phyloP scores from a whole-genome alignment of 2,329 filamentous ascomycete species.

The Xylariaceae sp. region DNA sequence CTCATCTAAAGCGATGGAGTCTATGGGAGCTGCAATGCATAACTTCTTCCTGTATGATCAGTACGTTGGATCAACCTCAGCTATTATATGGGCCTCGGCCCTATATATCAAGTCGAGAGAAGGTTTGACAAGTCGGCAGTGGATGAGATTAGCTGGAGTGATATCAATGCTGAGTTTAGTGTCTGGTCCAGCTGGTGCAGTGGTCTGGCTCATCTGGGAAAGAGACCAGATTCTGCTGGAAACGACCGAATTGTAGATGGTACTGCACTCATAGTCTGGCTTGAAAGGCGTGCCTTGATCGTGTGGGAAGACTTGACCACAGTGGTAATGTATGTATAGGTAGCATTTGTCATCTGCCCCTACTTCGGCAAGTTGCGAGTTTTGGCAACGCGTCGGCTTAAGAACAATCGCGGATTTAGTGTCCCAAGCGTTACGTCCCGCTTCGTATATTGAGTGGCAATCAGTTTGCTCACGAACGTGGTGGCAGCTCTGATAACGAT shows the following conservation, averaged over 20 bases:
- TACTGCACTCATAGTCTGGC: background rate
- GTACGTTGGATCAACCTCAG: conserved; percentile 13
- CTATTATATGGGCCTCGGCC: conserved; percentile 10
- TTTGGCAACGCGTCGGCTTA: too few relatives aligned
- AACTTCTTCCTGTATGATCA: conserved; percentile 16
- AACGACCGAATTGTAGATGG: too few relatives aligned
- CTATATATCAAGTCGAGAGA: conserved; percentile 12
- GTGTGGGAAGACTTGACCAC: too few relatives aligned
- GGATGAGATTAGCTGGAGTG: conserved; percentile 8
- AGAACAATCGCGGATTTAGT: too few relatives aligned
- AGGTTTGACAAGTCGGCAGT: conserved; percentile 5
- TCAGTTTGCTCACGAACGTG: conserved; percentile 41
- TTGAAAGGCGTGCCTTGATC: background rate
- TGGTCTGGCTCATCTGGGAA: conserved; percentile 16
- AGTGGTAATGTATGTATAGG: too few relatives aligned
- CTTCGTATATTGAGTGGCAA: conserved; percentile 41
- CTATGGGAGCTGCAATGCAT: conserved; percentile 14
- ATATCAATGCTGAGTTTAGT: conserved; percentile 6
- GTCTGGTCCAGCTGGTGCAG: conserved; percentile 12
- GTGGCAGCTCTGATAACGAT: conserved; percentile 44
- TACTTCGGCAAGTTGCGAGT: too few relatives aligned
- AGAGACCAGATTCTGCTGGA: conserved; percentile 10
- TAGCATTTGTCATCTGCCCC: too few relatives aligned
- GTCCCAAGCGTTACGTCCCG: conserved; percentile 28
- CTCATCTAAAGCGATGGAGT: conserved; percentile 10